Evolutionary conservation across 176 grass and related monocot species (phyloP).

Genomic region (Leersia perrieri): DNA sequence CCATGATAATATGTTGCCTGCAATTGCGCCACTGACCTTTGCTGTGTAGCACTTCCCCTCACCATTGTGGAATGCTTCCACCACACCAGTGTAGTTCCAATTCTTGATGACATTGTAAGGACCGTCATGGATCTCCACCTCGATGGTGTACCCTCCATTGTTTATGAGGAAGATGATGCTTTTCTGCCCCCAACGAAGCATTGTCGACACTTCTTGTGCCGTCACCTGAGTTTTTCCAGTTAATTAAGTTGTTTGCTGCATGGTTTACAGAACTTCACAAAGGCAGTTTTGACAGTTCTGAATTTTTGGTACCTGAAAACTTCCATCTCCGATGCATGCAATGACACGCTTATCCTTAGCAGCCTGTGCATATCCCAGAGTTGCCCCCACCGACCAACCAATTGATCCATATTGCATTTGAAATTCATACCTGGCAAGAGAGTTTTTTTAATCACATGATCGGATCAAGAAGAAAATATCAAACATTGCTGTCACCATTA

Average conservation of each 20-base stretch:
- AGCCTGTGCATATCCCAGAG: constrained; percentile 51
- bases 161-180: constrained; percentile 63
- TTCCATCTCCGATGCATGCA: constrained; percentile 58
- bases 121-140: constrained; percentile 63
- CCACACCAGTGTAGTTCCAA: constrained; percentile 51
- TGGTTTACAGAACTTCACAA: neutral
- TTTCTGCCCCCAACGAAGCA: constrained; percentile 51
- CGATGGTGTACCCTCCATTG: constrained; percentile 61
- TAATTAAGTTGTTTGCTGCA: neutral
- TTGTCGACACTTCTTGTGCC: constrained; percentile 55
- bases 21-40: constrained; percentile 19
- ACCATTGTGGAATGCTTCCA: constrained; percentile 55
- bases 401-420: constrained; percentile 70
- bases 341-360: constrained; percentile 58
- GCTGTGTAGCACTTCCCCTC: constrained; percentile 51
- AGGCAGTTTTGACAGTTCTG: neutral
- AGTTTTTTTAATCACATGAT: neutral
- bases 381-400: constrained; percentile 55
- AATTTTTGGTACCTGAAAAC: constrained; percentile 45
- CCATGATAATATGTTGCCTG: neutral
- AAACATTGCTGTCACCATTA: neutral
- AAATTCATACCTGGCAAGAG: constrained; percentile 46
- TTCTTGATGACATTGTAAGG: constrained; percentile 64
- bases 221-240: constrained; percentile 38
- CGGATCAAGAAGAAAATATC: neutral